phyloP scores from a whole-genome alignment of 208 protist genomes.

The Zelonia costaricensis region DNA sequence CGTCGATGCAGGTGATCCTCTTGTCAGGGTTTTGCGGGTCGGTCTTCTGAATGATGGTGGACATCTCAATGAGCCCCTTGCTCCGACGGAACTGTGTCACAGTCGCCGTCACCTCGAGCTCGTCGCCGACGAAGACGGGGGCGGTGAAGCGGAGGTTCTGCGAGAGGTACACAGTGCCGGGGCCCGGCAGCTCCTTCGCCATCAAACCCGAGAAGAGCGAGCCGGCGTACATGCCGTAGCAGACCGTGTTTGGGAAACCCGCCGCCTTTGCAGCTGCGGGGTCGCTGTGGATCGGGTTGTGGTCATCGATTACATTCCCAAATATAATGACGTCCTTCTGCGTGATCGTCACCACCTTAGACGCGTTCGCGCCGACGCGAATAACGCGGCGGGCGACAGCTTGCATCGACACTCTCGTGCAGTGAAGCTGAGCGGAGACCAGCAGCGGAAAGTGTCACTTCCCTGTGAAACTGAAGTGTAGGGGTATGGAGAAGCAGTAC shows the following conservation, averaged over 20 bases:
- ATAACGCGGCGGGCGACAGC: constrained; percentile 34
- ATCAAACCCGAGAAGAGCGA: constrained; percentile 88
- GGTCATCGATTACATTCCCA: constrained; percentile 77
- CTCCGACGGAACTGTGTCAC: constrained; percentile 66
- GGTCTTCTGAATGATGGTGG: constrained; percentile 61
- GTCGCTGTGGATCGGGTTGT: constrained; percentile 87
- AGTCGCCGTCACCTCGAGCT: constrained; percentile 68
- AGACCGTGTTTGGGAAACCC: constrained; percentile 75
- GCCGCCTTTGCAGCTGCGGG: constrained; percentile 61
- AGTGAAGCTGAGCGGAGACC: neutral
- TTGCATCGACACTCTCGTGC: too few relatives aligned
- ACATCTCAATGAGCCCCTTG: constrained; percentile 71
- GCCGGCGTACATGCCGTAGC: constrained; percentile 84
- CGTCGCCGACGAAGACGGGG: constrained; percentile 82
- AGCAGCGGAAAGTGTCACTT: neutral
- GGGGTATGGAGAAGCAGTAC: neutral
- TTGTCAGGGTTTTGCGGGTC: constrained; percentile 37
- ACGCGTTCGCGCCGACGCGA: constrained; percentile 60
- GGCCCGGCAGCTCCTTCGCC: constrained; percentile 79
- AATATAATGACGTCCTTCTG: constrained; percentile 65
- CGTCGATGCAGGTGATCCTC: constrained; percentile 64
- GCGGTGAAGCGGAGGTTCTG: constrained; percentile 75
- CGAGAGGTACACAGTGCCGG: constrained; percentile 86
- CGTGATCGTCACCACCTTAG: constrained; percentile 48
- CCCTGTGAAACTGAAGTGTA: neutral